A percentile compares a stretch with the other conserved stretches of the same genome.
phyloP scores from a whole-genome alignment of 2,329 filamentous ascomycete species.

The Rhytidhysteron rufulum region DNA sequence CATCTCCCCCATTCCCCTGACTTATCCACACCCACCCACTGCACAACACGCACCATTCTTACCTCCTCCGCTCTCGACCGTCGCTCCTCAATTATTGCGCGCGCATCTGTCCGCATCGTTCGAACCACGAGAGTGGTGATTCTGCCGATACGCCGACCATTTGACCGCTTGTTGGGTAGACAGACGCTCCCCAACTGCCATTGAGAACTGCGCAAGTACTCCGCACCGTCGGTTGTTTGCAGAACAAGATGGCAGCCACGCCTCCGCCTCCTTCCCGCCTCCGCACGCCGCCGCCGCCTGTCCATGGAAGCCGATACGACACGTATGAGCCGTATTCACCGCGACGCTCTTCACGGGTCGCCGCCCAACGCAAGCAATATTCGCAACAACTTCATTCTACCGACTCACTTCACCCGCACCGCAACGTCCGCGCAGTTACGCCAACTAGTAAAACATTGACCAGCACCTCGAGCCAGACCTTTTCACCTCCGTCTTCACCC shows the following conservation, averaged over 20 bases:
- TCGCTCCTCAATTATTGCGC: background rate
- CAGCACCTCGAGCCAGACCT: constrained; percentile 46
- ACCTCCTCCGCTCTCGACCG: background rate
- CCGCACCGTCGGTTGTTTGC: no score
- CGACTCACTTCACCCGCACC: constrained; percentile 12
- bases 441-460: constrained; percentile 21
- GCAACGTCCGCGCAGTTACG: constrained; percentile 20
- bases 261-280: constrained; percentile 58
- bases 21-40: background rate
- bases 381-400: constrained; percentile 4
- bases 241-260: constrained; percentile 48
- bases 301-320: constrained; percentile 61
- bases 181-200: no score
- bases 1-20: background rate
- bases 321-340: constrained; percentile 70
- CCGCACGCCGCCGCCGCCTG: constrained; percentile 66
- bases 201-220: no score
- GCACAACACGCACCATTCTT: no score
- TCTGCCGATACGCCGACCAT: no score
- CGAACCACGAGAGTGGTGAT: background rate
- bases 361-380: constrained; percentile 45
- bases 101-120: background rate
- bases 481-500: constrained; percentile 42
- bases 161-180: no score
- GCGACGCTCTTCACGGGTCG: constrained; percentile 61